Evolutionary conservation across 1,284 basidiomycete species (phyloP), one percentile per base, ranked within the genome.

Genomic region (Puccinia polysora): DNA sequence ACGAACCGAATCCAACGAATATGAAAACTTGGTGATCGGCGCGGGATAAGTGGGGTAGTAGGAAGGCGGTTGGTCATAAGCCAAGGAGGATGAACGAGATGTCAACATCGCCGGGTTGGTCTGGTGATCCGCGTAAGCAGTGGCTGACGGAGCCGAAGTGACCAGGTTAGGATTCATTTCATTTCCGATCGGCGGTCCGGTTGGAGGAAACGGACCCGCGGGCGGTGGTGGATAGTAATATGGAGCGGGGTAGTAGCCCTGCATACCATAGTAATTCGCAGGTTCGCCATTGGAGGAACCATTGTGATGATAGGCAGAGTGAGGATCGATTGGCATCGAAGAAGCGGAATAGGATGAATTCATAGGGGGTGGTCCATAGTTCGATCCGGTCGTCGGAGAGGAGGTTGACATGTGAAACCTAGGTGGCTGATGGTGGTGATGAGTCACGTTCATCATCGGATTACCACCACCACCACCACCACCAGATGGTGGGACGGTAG

Each of bases 201-300:
- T 23, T 7, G 55, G 55, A 28, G 55, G 20, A 58, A 58, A 28
- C 12, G 55, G 28, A 12, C 4, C 6, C 10, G n/a, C 8, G 28
- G 55, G 20, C 32, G 43, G 43, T 2, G 60, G 38, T 45, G 60
- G 43, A 63, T 43, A 47, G 10, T 30, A 43, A 30, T 63, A 47
- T 4, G 14, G 36, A 15, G 58, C n/a, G 28, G 58, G 58, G 30
- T 63, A 63, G 30, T 63, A 63, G 5, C 34, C 23, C 20, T 63
- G 7, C 23, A 45, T 63, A 14, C 60, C 60, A 63, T 63, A 63
- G 43, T 63, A 30, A 32, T 25, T 56, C 6, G 58, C 34, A 60
- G 30, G n/a, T 38, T 34, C 23, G n/a, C n/a, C n/a, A n/a, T n/a
- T n/a, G n/a, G n/a, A n/a, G n/a, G n/a, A n/a, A n/a, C n/a, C n/a